Evolutionary conservation across 352 stramenopile genomes (phyloP), one percentile per base, ranked within the genome.

Genomic region (Phytophthora brassicae): DNA sequence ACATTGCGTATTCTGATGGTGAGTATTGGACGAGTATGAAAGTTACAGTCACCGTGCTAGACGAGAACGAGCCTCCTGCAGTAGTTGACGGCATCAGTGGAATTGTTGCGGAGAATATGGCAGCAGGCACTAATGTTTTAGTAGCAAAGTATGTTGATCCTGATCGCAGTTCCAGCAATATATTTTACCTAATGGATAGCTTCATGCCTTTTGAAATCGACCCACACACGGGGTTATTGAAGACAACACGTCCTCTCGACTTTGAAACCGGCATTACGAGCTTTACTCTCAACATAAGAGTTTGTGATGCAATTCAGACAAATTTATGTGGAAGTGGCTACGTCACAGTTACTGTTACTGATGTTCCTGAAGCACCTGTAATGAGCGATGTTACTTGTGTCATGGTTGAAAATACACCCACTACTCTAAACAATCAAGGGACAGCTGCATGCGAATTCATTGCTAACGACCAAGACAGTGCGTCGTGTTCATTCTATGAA

Each of bases 11-110:
- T 22, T 63, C 38, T 13, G 65, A 73, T 19, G 65, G 65, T 39
- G 69, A 89, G 44, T 89, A 71, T 22, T 58, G 26, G 6, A 47
- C 48, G 0, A 56, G 38, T 8, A 3, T 58, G 13, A 66, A 53
- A 14, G 61, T 84, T 11, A 49, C 23, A 7, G 38, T 89, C 20
- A 31, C 16, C n/a, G 64, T 89, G 12, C n/a, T 76, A 0, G 69
- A 89, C 36, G 72, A 84, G 29, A 86, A 89, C 48, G 79, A 89
- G 52, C 19, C 70, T 1, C 71, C 79, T 17, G 46, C 58, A 0
- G n/a, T 89, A 26, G 7, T 67, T 2, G 9, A 44, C 13, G 48
- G 48, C 0, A 70, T 82, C 31, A 19, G 9, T 19, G 70, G 60
- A 9, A 60, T 44, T 1, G 39, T 89, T 8, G 29, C 58, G 17